Evolutionary conservation across 2,329 filamentous ascomycete species (phyloP).

Genomic region (Calonectria pseudoturangicola): DNA sequence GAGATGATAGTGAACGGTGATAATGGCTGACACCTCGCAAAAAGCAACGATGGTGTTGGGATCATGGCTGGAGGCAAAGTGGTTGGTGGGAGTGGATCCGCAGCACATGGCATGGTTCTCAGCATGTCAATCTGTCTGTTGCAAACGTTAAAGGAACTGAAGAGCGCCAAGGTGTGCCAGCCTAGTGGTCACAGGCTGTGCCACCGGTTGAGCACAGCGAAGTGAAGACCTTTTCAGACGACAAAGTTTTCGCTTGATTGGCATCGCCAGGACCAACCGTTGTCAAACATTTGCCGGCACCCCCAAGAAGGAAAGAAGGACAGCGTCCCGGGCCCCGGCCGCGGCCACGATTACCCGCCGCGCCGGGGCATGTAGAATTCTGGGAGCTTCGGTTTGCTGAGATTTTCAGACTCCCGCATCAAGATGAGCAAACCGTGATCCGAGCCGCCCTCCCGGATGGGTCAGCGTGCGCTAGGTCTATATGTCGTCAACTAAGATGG

Average conservation of each 20-base stretch:
- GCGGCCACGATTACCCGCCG: conserved; percentile 23
- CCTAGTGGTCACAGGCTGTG: conserved; percentile 15
- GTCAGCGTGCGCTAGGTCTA: conserved; percentile 19
- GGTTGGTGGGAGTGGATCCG: conserved; percentile 35
- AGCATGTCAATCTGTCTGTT: conserved; percentile 23
- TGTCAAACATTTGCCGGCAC: conserved; percentile 13
- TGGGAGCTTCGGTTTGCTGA: conserved; percentile 25
- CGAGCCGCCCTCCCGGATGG: neutral
- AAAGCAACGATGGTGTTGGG: conserved; percentile 26
- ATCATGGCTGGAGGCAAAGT: neutral
- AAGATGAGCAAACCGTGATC: conserved; percentile 10
- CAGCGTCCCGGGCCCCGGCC: conserved; percentile 20
- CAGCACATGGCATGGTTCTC: conserved; percentile 29
- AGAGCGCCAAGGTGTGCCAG: conserved; percentile 20
- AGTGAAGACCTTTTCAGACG: conserved; percentile 7
- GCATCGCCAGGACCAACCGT: conserved; percentile 4
- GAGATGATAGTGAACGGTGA: conserved; percentile 28
- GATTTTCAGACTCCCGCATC: conserved; percentile 23
- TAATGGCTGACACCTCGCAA: conserved; percentile 27
- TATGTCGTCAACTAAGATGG: conserved; percentile 33
- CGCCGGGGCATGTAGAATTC: conserved; percentile 16
- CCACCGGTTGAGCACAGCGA: conserved; percentile 9
- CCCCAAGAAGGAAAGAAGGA: neutral
- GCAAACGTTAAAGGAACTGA: conserved; percentile 27
- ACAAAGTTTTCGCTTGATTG: conserved; percentile 25